Evolutionary conservation across 768 basidiomycete species (phyloP), one percentile per base, ranked within the genome.

Genomic region (Kwoniella europaea): DNA sequence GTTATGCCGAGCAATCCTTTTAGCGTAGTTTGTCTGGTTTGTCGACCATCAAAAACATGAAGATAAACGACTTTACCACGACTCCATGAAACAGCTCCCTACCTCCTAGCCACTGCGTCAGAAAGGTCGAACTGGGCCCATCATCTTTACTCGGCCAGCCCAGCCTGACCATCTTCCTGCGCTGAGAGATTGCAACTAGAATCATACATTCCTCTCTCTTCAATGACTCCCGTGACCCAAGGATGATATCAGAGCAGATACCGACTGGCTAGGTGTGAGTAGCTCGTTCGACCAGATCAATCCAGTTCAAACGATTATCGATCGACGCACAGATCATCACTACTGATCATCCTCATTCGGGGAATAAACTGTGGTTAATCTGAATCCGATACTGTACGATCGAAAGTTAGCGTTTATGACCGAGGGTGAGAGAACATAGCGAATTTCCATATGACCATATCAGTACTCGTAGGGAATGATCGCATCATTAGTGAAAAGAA

Each of bases 391-490:
- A 46, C 46, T 24, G 24, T 24, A 55, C 10, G 24, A 55, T 55
- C 12, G 20, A 55, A 18, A 44, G 7, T 43, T 61, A 61, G 59
- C 15, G 29, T 24, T 16, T 61, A 44, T 43, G 12, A 43, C 59
- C 59, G 59, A 61, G 59, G 59, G 42, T 61, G 20, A 61, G 59
- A n/a, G 59, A 44, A 16, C 59, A 61, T 9, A 43, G 59, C 59
- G n/a, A n/a, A n/a, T 9, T 46, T 44, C 35, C 35, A 35, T 35
- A 35, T 35, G 4, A n/a, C 43, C 18, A 22, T 61, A n/a, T 61
- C 35, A 24, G 29, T 43, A 43, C 24, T 24, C 24, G 24, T 42
- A 20, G 24, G 54, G 22, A 55, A 22, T 59, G 57, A 41, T 59
- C 57, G 57, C 35, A 41, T 59, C 57, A 59, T 5, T 59, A 55